Percentiles rank a stretch among this genome's conserved stretches.
Evolutionary conservation across 208 protist species (phyloP).

Genomic region (Herpetomonas samuelpessoai): DNA sequence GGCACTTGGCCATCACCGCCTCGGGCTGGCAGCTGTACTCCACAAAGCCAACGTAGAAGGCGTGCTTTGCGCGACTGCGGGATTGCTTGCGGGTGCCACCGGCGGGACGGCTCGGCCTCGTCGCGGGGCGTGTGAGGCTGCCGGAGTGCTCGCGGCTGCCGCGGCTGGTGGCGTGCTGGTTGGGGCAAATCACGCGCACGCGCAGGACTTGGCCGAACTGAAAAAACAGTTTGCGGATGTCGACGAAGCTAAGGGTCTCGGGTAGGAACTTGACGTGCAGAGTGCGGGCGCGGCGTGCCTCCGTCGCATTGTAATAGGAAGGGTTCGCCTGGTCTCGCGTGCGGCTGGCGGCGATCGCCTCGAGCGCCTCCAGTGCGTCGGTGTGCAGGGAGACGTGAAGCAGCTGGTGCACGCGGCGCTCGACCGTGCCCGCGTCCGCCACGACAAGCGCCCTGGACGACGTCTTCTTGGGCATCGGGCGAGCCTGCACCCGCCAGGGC

Average conservation of each 20-base stretch:
- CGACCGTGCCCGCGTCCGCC: too few relatives aligned
- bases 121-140: neutral
- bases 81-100: neutral
- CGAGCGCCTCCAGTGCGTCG: neutral
- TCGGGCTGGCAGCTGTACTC: conserved; percentile 32
- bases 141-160: neutral
- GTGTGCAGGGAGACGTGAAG: too few relatives aligned
- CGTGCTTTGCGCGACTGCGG: conserved; percentile 2
- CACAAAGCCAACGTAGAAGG: conserved; percentile 42
- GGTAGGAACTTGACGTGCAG: conserved; percentile 37
- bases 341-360: neutral
- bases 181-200: conserved; percentile 32
- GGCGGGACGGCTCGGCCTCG: neutral
- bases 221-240: conserved; percentile 28
- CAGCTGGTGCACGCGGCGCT: too few relatives aligned
- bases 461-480: too few relatives aligned
- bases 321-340: neutral
- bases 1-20: neutral
- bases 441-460: too few relatives aligned
- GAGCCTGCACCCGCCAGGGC: too few relatives aligned
- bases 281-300: conserved; percentile 19
- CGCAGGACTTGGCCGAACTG: conserved; percentile 28
- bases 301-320: neutral
- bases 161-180: neutral
- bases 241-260: conserved; percentile 12